phyloP scores from a whole-genome alignment of 495 filamentous ascomycete species.

The Aspergillus haitiensis region DNA sequence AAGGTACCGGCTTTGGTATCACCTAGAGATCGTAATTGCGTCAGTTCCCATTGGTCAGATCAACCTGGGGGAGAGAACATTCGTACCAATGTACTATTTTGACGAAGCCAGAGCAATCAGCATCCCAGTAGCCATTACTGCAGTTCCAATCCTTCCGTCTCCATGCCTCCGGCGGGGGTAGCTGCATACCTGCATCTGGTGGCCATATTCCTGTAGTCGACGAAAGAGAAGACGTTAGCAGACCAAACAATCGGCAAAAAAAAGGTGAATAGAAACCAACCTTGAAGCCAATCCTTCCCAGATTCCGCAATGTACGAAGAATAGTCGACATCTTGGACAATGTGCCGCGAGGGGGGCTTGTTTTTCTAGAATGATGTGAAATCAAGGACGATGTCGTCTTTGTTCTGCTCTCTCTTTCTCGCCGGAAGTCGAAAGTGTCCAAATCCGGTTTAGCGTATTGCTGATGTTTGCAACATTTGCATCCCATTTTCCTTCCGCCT shows the following conservation, averaged over 20 bases:
- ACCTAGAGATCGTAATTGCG: constrained; percentile 53
- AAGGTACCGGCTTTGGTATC: constrained; percentile 94
- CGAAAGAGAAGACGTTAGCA: constrained; percentile 34
- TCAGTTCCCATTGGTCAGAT: constrained; percentile 29
- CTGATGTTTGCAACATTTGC: constrained; percentile 46
- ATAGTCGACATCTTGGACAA: constrained; percentile 82
- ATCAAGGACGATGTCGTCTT: constrained; percentile 17
- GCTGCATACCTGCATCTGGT: constrained; percentile 82
- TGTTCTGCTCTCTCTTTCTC: constrained; percentile 16
- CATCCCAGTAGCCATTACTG: constrained; percentile 41
- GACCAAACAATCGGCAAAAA: background rate
- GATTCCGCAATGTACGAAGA: constrained; percentile 78
- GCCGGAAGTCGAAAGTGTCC: constrained; percentile 21
- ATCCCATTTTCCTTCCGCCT: constrained; percentile 10
- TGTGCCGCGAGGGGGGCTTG: constrained; percentile 15
- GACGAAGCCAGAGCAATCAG: constrained; percentile 16
- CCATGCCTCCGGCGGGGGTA: constrained; percentile 12
- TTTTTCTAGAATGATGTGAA: constrained; percentile 15
- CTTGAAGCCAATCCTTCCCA: constrained; percentile 85
- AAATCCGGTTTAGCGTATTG: constrained; percentile 29
- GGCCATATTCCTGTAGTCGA: constrained; percentile 68
- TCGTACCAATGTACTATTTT: background rate
- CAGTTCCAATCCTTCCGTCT: constrained; percentile 13
- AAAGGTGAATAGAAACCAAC: constrained; percentile 42
- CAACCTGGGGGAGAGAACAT: background rate